A percentile compares a stretch with the other conserved stretches of the same genome.
Conservation (phyloP, 331 rosid genomes). For the Arachis monticola region DNA sequence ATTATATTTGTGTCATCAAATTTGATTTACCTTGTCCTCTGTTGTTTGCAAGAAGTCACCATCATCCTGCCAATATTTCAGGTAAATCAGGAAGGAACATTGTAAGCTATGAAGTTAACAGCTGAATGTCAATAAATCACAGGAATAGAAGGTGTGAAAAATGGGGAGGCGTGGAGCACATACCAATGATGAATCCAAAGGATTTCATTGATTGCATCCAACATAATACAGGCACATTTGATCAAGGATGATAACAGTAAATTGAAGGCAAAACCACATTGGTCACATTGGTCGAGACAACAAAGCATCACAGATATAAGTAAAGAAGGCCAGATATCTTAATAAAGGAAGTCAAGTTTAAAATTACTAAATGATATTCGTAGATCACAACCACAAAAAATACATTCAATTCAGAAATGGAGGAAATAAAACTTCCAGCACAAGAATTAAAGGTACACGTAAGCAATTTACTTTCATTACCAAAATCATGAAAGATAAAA, state of each 20-base stretch:
- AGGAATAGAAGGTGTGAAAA: constrained; percentile 13
- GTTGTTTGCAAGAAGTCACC: constrained; percentile 77
- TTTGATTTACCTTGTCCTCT: constrained; percentile 75
- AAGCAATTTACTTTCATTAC: too few species aligned
- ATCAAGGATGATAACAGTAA: not conserved
- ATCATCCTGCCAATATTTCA: constrained; percentile 71
- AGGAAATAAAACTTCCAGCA: not conserved
- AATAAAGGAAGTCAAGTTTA: too few species aligned
- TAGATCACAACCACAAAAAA: too few species aligned
- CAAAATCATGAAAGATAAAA: too few species aligned
- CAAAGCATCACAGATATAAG: too few species aligned
- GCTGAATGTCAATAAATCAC: not conserved
- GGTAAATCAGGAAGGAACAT: constrained; percentile 38
- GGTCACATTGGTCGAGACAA: not conserved
- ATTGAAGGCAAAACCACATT: not conserved
- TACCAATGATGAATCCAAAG: constrained; percentile 3
- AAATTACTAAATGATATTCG: too few species aligned
- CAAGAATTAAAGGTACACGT: not conserved
- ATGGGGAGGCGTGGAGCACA: constrained; percentile 7
- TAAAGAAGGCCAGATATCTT: not conserved
- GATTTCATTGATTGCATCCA: not conserved
- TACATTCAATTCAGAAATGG: not conserved
- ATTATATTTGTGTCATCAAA: constrained; percentile 14
- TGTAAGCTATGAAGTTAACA: constrained; percentile 18
- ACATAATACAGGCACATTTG: constrained; percentile 12